Evolutionary conservation across 2,329 filamentous ascomycete genomes (phyloP).

Genomic region (Paramyrothecium roridum): DNA sequence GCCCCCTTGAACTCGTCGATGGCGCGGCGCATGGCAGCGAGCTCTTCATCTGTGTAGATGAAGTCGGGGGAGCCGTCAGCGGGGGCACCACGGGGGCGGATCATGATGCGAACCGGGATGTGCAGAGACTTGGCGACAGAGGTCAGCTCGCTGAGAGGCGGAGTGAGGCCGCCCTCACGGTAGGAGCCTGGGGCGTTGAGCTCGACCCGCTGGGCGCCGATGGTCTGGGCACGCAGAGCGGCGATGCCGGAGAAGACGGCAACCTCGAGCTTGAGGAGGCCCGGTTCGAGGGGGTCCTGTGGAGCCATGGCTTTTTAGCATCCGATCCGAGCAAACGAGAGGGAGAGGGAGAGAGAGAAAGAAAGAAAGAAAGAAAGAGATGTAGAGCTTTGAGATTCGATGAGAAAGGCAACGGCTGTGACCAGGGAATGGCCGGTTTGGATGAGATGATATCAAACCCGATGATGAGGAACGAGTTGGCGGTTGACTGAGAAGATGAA

Average conservation of each 20-base stretch:
- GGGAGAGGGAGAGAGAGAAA: neutral
- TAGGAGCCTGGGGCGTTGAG: slow-evolving; percentile 52
- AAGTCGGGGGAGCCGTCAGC: slow-evolving; percentile 34
- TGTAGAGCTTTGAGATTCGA: neutral
- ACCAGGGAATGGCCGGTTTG: neutral
- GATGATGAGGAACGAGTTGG: neutral
- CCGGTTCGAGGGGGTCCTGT: neutral
- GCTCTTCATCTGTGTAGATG: slow-evolving; percentile 42
- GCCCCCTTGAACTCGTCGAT: slow-evolving; percentile 34
- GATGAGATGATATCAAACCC: neutral
- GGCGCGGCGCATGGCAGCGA: slow-evolving; percentile 37
- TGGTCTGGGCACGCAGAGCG: slow-evolving; percentile 33
- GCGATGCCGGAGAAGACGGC: slow-evolving; percentile 47
- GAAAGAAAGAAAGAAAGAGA: neutral
- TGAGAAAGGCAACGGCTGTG: neutral
- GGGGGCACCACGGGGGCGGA: slow-evolving; percentile 40
- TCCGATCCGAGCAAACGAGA: neutral
- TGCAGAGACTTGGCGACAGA: slow-evolving; percentile 19
- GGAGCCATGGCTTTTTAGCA: neutral
- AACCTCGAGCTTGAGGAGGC: slow-evolving; percentile 41
- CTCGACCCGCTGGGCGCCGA: slow-evolving; percentile 50
- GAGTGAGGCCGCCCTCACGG: slow-evolving; percentile 47
- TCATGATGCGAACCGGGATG: slow-evolving; percentile 50
- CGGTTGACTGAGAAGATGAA: neutral
- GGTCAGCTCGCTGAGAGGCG: slow-evolving; percentile 35